phyloP scores from a whole-genome alignment of 768 basidiomycete genomes.

The Hericium erinaceus region DNA sequence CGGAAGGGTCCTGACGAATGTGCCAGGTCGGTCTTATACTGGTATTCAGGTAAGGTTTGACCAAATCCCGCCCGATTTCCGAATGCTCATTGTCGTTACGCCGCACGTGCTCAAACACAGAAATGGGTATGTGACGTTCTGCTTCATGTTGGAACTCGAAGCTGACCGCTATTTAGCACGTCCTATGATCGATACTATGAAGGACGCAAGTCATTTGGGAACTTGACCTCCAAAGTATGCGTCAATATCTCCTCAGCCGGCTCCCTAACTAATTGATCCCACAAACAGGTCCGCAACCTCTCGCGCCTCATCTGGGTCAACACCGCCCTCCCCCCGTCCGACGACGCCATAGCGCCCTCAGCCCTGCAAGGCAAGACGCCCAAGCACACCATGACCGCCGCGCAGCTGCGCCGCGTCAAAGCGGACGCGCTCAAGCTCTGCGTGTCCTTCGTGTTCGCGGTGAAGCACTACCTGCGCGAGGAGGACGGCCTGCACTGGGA shows the following conservation, averaged over 20 bases:
- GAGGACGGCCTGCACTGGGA: conserved; percentile 67
- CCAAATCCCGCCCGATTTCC: neutral
- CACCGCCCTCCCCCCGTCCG: conserved; percentile 53
- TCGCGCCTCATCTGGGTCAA: conserved; percentile 75
- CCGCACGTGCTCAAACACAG: conserved; percentile 24
- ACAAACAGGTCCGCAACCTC: conserved; percentile 53
- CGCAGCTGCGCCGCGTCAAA: conserved; percentile 57
- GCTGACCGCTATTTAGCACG: conserved; percentile 36
- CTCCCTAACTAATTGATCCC: neutral
- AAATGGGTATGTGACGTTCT: conserved; percentile 40
- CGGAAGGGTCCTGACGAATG: neutral
- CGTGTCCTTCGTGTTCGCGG: conserved; percentile 63
- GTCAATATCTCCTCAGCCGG: neutral
- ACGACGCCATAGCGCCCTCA: conserved; percentile 21
- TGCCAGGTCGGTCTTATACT: conserved; percentile 79
- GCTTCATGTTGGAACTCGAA: neutral
- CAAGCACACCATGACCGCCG: conserved; percentile 32
- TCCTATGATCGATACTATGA: conserved; percentile 87
- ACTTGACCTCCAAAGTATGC: conserved; percentile 53
- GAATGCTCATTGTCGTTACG: neutral
- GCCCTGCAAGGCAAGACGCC: conserved; percentile 42
- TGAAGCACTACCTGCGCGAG: conserved; percentile 75
- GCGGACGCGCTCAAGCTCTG: conserved; percentile 59
- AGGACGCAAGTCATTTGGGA: conserved; percentile 77
- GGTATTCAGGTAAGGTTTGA: conserved; percentile 68